Conservation (phyloP, 371 early-diverging fungal species). For the Quaeritorhiza haematococci region DNA sequence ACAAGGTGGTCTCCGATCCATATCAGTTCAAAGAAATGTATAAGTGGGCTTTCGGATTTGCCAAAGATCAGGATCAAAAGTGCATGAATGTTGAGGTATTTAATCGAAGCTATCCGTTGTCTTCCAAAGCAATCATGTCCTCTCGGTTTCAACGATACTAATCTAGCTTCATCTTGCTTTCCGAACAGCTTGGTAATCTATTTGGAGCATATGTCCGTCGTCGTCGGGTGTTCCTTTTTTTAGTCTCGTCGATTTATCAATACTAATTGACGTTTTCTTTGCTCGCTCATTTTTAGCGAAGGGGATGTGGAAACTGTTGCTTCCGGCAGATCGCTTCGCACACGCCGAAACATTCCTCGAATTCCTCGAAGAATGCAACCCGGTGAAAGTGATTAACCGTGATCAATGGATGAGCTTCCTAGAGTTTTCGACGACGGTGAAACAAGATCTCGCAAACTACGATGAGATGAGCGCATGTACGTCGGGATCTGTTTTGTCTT, state of each 20-base stretch:
- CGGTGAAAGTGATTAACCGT: conserved; percentile 63
- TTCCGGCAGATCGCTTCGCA: conserved; percentile 37
- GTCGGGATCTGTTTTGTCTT: no score
- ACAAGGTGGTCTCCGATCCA: conserved; percentile 37
- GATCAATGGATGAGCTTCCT: conserved; percentile 71
- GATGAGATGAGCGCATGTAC: conserved; percentile 69
- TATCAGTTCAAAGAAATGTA: conserved; percentile 59
- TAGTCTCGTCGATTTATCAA: no score
- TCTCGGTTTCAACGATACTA: not conserved
- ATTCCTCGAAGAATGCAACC: conserved; percentile 51
- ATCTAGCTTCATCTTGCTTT: not conserved
- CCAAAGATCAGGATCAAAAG: conserved; percentile 62
- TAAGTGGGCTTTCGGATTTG: conserved; percentile 62
- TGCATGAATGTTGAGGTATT: conserved; percentile 62
- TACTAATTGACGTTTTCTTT: no score
- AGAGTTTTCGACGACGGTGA: conserved; percentile 55
- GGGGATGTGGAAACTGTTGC: conserved; percentile 54
- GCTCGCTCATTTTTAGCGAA: no score
- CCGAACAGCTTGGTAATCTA: no score
- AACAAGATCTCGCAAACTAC: conserved; percentile 50
- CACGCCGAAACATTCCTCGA: conserved; percentile 48
- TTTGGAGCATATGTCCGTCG: no score
- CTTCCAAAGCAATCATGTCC: not conserved
- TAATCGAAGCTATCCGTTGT: no score
- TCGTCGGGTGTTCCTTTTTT: no score